These are phyloP conservation scores for Aaosphaeria arxii DNA, from an alignment of 2,329 filamentous ascomycete genomes.

Conservation along the genomic window DNA sequence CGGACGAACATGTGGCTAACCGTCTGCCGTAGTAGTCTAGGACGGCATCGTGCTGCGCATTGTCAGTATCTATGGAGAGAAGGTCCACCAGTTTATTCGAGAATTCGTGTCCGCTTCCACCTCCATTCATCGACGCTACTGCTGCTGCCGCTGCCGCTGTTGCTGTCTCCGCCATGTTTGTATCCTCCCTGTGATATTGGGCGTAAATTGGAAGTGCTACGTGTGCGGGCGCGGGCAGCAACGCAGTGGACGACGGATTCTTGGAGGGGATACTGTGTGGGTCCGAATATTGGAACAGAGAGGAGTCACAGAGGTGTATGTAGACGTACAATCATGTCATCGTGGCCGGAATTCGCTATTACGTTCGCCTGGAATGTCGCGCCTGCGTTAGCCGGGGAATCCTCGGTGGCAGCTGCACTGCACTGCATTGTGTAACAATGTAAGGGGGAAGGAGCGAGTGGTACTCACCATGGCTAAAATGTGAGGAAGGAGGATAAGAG, in stretches of 20 bases:
- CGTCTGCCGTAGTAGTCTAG: conserved; percentile 97
- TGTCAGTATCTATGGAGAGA: conserved; percentile 30
- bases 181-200: too few species aligned
- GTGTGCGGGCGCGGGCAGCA: background rate
- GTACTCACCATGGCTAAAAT: background rate
- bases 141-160: background rate
- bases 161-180: background rate
- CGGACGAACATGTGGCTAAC: conserved; percentile 94
- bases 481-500: background rate
- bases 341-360: conserved; percentile 83
- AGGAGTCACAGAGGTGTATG: conserved; percentile 1
- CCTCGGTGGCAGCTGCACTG: conserved; percentile 16
- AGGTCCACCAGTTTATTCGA: conserved; percentile 12
- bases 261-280: background rate
- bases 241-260: background rate
- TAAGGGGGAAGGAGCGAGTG: background rate
- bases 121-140: too few species aligned
- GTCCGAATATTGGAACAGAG: background rate
- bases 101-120: too few species aligned
- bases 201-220: background rate
- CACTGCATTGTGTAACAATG: conserved; percentile 18
- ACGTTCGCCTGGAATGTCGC: conserved; percentile 62
- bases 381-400: conserved; percentile 27
- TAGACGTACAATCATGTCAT: conserved; percentile 96
- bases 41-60: conserved; percentile 84